Evolutionary conservation across 1,139 yeast genomes (phyloP).

Genomic region (Kluyveromyces marxianus): DNA sequence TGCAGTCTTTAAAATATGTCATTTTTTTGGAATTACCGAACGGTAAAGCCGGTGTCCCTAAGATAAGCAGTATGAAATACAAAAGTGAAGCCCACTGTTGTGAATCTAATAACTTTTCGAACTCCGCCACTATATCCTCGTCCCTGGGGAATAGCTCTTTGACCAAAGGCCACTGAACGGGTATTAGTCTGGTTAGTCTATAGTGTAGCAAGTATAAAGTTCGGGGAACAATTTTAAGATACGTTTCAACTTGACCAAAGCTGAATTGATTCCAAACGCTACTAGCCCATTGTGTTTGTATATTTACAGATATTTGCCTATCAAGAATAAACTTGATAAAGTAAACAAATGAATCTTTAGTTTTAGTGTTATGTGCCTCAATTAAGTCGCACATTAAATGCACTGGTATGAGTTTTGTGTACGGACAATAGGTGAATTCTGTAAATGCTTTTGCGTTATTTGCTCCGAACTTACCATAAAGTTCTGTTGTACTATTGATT

Average conservation of each 20-base stretch:
- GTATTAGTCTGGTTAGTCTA: conserved; percentile 19
- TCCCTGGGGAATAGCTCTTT: conserved; percentile 8
- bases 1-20: conserved; percentile 17
- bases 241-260: conserved; percentile 9
- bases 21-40: conserved; percentile 11
- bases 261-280: conserved; percentile 7
- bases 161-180: conserved; percentile 16
- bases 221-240: conserved; percentile 14
- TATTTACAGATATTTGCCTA: conserved; percentile 19
- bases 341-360: conserved; percentile 8
- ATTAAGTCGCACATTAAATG: conserved; percentile 16
- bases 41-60: conserved; percentile 19
- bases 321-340: conserved; percentile 24
- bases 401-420: conserved; percentile 13
- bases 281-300: conserved; percentile 15
- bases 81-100: conserved; percentile 16
- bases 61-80: conserved; percentile 21
- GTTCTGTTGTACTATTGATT: conserved; percentile 7
- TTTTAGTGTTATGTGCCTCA: conserved; percentile 7
- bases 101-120: conserved; percentile 17
- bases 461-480: conserved; percentile 17
- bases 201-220: conserved; percentile 21
- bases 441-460: neutral
- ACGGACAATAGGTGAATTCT: neutral
- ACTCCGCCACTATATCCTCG: conserved; percentile 12